These are phyloP conservation scores for Aspergillus tanneri DNA, from an alignment of 2,329 filamentous ascomycete species.

Conservation along the genomic window DNA sequence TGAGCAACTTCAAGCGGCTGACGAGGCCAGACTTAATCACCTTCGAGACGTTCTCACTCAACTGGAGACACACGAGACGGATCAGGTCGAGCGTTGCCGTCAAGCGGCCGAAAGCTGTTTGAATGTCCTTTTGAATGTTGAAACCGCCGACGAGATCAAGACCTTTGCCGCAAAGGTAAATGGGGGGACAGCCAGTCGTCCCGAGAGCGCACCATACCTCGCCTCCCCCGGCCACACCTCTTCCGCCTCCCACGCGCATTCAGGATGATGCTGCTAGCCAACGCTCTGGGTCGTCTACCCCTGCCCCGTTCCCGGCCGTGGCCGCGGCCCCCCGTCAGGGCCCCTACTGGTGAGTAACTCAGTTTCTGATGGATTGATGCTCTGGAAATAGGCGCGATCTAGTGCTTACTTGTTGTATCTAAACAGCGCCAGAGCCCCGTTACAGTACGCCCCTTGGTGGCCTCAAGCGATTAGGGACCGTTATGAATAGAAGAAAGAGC, in stretches of 20 bases:
- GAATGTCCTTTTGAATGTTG: constrained; percentile 78
- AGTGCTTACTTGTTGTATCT: constrained; percentile 8
- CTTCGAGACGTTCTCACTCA: constrained; percentile 89
- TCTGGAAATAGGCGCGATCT: neutral
- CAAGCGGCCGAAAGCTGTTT: constrained; percentile 75
- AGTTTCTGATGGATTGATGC: neutral
- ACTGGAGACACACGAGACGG: constrained; percentile 87
- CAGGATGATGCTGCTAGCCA: constrained; percentile 57
- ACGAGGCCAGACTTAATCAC: constrained; percentile 86
- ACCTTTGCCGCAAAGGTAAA: constrained; percentile 42
- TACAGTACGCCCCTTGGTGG: constrained; percentile 45
- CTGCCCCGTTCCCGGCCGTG: no score
- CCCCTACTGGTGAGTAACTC: constrained; percentile 35
- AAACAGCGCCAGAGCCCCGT: constrained; percentile 39
- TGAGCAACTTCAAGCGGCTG: constrained; percentile 84
- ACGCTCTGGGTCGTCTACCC: constrained; percentile 51
- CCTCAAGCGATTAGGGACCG: constrained; percentile 47
- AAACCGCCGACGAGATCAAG: constrained; percentile 80
- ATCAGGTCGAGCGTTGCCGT: constrained; percentile 75
- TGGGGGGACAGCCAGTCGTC: constrained; percentile 36
- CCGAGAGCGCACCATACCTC: constrained; percentile 25
- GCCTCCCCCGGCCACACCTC: constrained; percentile 31
- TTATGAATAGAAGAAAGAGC: constrained; percentile 50
- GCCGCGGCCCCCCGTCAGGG: no score
- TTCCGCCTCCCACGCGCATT: constrained; percentile 41